phyloP scores from a whole-genome alignment of 768 basidiomycete genomes.

The Solioccasus polychromus region DNA sequence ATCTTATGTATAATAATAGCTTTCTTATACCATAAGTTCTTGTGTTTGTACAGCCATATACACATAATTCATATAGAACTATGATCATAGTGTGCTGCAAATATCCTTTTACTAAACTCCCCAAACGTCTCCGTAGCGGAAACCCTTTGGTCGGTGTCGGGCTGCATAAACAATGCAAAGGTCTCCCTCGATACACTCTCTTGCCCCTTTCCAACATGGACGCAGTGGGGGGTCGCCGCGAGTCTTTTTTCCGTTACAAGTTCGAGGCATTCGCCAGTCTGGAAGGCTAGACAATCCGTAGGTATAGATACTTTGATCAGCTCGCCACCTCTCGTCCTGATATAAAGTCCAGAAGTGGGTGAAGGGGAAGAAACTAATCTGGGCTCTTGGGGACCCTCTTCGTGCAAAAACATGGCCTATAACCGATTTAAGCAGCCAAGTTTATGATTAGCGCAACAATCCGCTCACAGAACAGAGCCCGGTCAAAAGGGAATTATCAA shows the following conservation, averaged over 20 bases:
- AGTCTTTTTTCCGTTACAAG: slow-evolving; percentile 79
- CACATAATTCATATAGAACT: slow-evolving; percentile 18
- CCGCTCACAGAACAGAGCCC: slow-evolving; percentile 80
- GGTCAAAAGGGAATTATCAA: slow-evolving; percentile 89
- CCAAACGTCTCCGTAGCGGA: slow-evolving; percentile 78
- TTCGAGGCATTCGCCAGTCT: slow-evolving; percentile 95
- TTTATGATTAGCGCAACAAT: background rate
- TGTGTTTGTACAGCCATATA: slow-evolving; percentile 6
- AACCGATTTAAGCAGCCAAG: slow-evolving; percentile 5
- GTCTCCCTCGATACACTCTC: slow-evolving; percentile 77
- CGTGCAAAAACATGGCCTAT: slow-evolving; percentile 81
- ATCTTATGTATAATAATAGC: slow-evolving; percentile 4
- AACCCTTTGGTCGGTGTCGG: slow-evolving; percentile 75
- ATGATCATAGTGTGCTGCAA: slow-evolving; percentile 49
- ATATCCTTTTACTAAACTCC: slow-evolving; percentile 81
- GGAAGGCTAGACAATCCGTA: slow-evolving; percentile 82
- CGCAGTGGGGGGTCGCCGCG: slow-evolving; percentile 93
- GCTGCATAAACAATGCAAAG: slow-evolving; percentile 87
- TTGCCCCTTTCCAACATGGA: slow-evolving; percentile 62
- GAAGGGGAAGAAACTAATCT: slow-evolving; percentile 63
- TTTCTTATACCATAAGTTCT: slow-evolving; percentile 4
- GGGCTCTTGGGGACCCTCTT: slow-evolving; percentile 40
- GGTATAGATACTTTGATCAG: slow-evolving; percentile 87
- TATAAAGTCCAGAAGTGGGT: slow-evolving; percentile 82
- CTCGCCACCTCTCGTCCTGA: slow-evolving; percentile 77